phyloP scores from a whole-genome alignment of 148 eudicot genomes.

The Rhododendron kiyosumense region DNA sequence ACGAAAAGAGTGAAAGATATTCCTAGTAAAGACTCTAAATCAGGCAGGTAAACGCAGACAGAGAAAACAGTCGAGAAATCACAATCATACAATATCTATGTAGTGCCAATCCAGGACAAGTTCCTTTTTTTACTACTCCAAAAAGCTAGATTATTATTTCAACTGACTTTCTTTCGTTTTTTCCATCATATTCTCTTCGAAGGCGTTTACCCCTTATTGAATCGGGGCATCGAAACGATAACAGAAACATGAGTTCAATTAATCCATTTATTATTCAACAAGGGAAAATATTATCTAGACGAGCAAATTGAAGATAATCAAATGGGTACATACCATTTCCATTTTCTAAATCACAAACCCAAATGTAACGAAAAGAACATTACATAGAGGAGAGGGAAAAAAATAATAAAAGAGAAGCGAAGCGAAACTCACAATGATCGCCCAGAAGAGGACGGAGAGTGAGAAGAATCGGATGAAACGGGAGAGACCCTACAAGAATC shows the following conservation, averaged over 20 bases:
- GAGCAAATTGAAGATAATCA: not conserved
- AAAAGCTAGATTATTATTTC: not conserved
- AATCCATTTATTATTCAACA: not conserved
- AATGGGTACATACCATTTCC: not conserved
- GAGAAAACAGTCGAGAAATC: not conserved
- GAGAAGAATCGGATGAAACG: constrained; percentile 18
- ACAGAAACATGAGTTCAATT: not conserved
- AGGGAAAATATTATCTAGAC: not conserved
- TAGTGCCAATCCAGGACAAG: not conserved
- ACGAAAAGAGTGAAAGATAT: too few species aligned
- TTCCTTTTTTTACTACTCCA: not conserved
- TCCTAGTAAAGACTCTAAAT: not conserved
- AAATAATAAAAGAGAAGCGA: not conserved
- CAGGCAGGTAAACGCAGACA: not conserved
- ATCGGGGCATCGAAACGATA: too few species aligned
- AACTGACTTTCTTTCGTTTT: not conserved
- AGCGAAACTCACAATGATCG: constrained; percentile 56
- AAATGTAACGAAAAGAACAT: not conserved
- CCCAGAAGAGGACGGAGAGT: constrained; percentile 40
- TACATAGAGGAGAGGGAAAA: too few species aligned
- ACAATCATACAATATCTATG: not conserved
- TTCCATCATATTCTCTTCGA: not conserved
- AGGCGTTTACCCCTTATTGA: not conserved
- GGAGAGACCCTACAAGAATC: constrained; percentile 12
- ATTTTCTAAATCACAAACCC: not conserved